Base-by-base conservation (phyloP, 108 stramenopile genomes). In the Seminavis robusta region DNA sequence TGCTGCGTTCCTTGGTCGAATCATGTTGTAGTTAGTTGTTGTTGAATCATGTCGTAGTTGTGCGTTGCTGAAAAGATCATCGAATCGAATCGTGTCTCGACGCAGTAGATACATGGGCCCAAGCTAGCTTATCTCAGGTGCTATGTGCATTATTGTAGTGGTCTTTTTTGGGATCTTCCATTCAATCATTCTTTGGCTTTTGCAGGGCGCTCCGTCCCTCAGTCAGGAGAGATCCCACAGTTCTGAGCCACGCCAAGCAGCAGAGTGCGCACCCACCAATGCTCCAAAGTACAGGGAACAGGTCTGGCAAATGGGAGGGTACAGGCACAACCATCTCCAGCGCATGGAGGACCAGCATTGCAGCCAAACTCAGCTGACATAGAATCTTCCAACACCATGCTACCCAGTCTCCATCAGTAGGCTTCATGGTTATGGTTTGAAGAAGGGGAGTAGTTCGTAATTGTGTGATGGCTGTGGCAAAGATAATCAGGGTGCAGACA, bases 231-330 rank as follows among this genome's bases (percentile, higher is more conserved):
- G 40, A 15, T 54, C 11, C 40, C 40, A 63, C 13, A 7, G 66
- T 68, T 17, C 41, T 42, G 2, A 63, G 5, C 69, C 72, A 81
- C 0, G 70, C 56, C 7, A 84, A 15, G 21, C 51, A 65, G 68
- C 82, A 80, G 63, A 83, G 52, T 10, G 56, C 85, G 56, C 89
- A 91, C 9, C 85, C 89, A 24, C 62, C 60, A 2, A 86, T 46
- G 68, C 77, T 82, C 83, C 83, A 91, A 26, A 91, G 47, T 2
- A 91, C 89, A 28, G 80, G 71, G 49, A 70, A 91, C 19, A 91
- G 38, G 76, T 91, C 85, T 26, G 89, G 89, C 33, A 85, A 56
- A 21, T 66, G 45, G 1, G 57, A 6, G 11, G 90, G 86, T 38
- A 73, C 59, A 7, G 46, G 16, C 40, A 88, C 33, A 0, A 46